phyloP scores from a whole-genome alignment of 148 eudicot species.

The Amaranthus palmeri region DNA sequence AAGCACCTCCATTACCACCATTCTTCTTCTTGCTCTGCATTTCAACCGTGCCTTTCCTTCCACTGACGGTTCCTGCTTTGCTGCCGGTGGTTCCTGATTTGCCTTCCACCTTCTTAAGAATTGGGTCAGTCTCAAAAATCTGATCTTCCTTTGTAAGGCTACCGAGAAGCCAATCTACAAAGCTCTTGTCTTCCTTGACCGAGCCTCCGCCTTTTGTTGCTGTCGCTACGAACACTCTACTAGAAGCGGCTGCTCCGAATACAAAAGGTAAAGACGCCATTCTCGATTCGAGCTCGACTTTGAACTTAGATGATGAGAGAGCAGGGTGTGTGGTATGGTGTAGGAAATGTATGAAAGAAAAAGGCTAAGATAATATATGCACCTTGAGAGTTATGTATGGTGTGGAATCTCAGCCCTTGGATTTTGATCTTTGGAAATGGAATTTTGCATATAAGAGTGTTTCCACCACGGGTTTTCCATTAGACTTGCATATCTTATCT shows the following conservation, averaged over 20 bases:
- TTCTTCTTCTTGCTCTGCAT: constrained; percentile 51
- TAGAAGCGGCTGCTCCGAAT: constrained; percentile 18
- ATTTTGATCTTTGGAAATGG: constrained; percentile 6
- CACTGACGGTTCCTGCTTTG: constrained; percentile 3
- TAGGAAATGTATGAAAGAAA: not conserved
- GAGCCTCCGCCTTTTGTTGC: constrained; percentile 24
- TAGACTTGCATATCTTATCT: constrained; percentile 21
- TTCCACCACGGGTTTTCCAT: constrained; percentile 29
- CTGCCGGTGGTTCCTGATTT: constrained; percentile 14
- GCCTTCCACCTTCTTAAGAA: constrained; percentile 30
- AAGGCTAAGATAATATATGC: constrained; percentile 19
- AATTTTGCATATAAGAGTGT: constrained; percentile 17
- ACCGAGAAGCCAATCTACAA: constrained; percentile 30
- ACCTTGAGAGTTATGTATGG: constrained; percentile 11
- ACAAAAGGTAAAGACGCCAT: constrained; percentile 25
- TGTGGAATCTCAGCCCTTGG: constrained; percentile 13
- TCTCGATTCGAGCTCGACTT: not conserved
- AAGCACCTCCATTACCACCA: constrained; percentile 50
- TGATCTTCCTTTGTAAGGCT: constrained; percentile 28
- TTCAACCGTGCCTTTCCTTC: constrained; percentile 38
- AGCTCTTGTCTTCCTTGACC: constrained; percentile 28
- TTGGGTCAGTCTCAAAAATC: constrained; percentile 33
- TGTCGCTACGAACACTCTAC: constrained; percentile 24
- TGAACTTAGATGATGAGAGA: not conserved
- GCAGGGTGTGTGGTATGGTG: not conserved